Base-by-base conservation (phyloP, 2,329 filamentous ascomycete genomes). In the Hypoxylon sp. region DNA sequence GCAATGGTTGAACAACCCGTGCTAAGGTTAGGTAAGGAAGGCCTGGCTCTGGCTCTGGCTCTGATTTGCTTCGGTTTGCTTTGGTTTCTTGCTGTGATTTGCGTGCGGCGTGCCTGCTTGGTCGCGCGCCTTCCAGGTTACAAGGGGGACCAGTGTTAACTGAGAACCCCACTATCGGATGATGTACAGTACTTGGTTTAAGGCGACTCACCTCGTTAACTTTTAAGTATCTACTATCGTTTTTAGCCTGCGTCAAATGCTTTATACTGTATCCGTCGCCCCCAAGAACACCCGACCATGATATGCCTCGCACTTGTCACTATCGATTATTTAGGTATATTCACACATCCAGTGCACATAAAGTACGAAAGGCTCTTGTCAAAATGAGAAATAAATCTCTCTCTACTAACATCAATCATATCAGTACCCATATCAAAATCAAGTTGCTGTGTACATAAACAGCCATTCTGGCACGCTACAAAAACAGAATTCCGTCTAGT, bases 111-210 rank as follows among this genome's bases (percentile, higher is more conserved):
- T 54, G 52, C 52, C 37, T 41, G 16, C 63, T 67, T 29, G 41
- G 66, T 63, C 59, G 62, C 65, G 58, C 63, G 58, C 58, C 51
- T n/a, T n/a, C n/a, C n/a, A n/a, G n/a, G n/a, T 61, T 58, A 63
- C 54, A 51, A 46, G 39, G 61, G 54, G 50, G 39, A 16, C 25
- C 46, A 55, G 54, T 62, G 52, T 51, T 53, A 59, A 55, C 39
- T n/a, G n/a, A 8, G 11, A 43, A 43, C 51, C 45, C 47, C 51
- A 64, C 55, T 60, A 50, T 56, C 14, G 12, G 19, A 30, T n/a
- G 46, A 47, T 64, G 45, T 32, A 9, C 4, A n/a, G 41, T 54
- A 54, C 50, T 27, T 61, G 12, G 6, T 4, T 9, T 5, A 11
- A 25, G 7, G n/a, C 19, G 19, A 21, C 1, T 25, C n/a, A 53